These are phyloP conservation scores for Gilbertella persicaria DNA, from an alignment of 371 early-diverging fungal genomes.

Conservation along the genomic window DNA sequence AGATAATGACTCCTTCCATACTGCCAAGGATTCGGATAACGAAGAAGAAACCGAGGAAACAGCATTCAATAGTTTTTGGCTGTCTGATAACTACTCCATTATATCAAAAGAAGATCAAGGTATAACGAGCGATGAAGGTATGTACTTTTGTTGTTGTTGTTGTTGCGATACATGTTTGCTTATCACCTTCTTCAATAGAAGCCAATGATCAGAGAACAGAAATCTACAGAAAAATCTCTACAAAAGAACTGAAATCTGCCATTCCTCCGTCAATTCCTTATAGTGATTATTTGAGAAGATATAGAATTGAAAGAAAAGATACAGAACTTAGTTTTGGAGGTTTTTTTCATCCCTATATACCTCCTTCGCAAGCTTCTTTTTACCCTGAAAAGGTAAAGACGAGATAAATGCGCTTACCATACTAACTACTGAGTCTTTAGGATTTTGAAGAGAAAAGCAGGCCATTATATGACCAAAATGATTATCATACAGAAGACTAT, in stretches of 20 bases:
- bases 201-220: too few relatives aligned
- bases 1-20: slow-evolving; percentile 47
- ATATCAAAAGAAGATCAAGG: not conserved
- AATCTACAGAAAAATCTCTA: not conserved
- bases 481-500: slow-evolving; percentile 4
- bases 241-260: slow-evolving; percentile 19
- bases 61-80: slow-evolving; percentile 3
- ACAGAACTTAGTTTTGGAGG: slow-evolving; percentile 15
- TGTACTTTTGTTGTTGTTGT: too few relatives aligned
- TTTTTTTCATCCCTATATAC: slow-evolving; percentile 55
- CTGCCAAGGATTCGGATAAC: slow-evolving; percentile 17
- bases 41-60: slow-evolving; percentile 18
- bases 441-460: slow-evolving; percentile 3
- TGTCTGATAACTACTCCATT: slow-evolving; percentile 5
- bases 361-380: slow-evolving; percentile 50
- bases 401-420: not conserved
- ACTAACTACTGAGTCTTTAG: not conserved
- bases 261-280: slow-evolving; percentile 71
- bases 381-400: slow-evolving; percentile 34
- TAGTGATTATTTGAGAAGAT: slow-evolving; percentile 65
- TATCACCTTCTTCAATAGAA: too few relatives aligned
- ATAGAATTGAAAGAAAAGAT: slow-evolving; percentile 42
- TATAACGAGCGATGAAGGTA: slow-evolving; percentile 1
- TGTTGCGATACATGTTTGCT: too few relatives aligned
- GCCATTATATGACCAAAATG: slow-evolving; percentile 4